Evolutionary conservation across 148 eudicot species (phyloP), one percentile per base, ranked within the genome.

Genomic region (Gaultheria prostrata): DNA sequence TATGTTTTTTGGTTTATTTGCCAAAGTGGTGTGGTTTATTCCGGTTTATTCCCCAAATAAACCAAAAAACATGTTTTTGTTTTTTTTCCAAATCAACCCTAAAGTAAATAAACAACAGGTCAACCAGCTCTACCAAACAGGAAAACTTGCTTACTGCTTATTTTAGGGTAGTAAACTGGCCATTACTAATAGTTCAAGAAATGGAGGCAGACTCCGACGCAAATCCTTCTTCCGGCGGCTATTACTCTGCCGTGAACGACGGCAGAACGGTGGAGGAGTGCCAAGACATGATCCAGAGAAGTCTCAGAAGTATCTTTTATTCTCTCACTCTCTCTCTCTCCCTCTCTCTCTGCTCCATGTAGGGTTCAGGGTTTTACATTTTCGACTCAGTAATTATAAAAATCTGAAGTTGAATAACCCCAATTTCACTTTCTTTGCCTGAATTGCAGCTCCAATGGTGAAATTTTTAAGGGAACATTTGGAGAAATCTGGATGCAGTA

Each of bases 391-490:
- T 8, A 13, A 8, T 7, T 45, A 6, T 17, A 2, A 21, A 63
- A 35, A 8, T 15, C 56, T 50, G 57, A 8, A 28, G 33, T 67
- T 39, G 72, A 67, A 28, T 13, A 28, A 46, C 57, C 15, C 10
- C 39, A 45, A 8, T 67, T 72, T 70, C 32, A 8, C 53, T 30
- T 82, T 73, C 35, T 46, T 14, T 71, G 7, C 11, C 32, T 49
- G 7, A 48, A 70, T 78, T 84, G 72, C 84, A 90, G 93, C 89
- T 80, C 98, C 98, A 61, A 94, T 83, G 93, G 98, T 89, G 92
- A 96, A 88, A 82, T 96, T 96, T 83, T 85, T 96, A 82, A 89
- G 53, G 82, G 94, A 96, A 82, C 88, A 92, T 81, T 81, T 94
- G 89, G 92, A 87, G 83, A 94, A 94, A 87, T 81, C 94, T 11